Evolutionary conservation across 768 basidiomycete species (phyloP), one percentile per base, ranked within the genome.

Genomic region (Tulasnella sp.): DNA sequence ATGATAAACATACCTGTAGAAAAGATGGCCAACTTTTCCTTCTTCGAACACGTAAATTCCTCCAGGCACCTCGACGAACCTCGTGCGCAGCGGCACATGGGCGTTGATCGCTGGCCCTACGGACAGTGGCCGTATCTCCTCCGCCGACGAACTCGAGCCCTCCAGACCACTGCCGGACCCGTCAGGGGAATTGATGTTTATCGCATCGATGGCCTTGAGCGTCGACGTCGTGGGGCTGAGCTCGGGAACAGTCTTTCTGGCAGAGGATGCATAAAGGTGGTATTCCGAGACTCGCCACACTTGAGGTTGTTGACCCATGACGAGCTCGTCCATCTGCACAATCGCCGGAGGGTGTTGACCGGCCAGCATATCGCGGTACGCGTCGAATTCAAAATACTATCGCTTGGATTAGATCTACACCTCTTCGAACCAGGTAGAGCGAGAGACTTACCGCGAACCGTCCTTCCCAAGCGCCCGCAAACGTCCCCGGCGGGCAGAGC

Each of bases 201-300:
- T 8, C 15, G 15, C 37, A 11, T 39, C 4, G 11, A 27, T 56
- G 14, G 37, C 27, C 15, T 52, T 46, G 27, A 48, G 27, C 25
- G 25, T 59, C 53, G 40, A 46, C 19, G 29, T 57, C 62, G 45
- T 62, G 66, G 12, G 86, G 70, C 63, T 23, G 3, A 21, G 21
- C 29, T 40, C 36, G 14, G 53, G 41, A 15, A 21, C 25, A 8
- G 41, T 23, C 36, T n/a, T 21, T 17, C 35, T 36, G n/a, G 39
- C 35, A 9, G 25, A 23, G 48, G 46, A 32, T 14, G 19, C 21
- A 14, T 19, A 42, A n/a, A 34, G 23, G 41, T 86, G 80, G 63
- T 88, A 79, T 67, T 90, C 87, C 34, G 79, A 79, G 40, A 96
- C 70, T 64, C 82, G 84, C 90, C 91, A 94, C 0, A 89, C 89